A percentile compares a stretch with the other conserved stretches of the same genome.
Conservation (phyloP, 2,329 filamentous ascomycete species). For the Drechslerella stenobrocha region DNA sequence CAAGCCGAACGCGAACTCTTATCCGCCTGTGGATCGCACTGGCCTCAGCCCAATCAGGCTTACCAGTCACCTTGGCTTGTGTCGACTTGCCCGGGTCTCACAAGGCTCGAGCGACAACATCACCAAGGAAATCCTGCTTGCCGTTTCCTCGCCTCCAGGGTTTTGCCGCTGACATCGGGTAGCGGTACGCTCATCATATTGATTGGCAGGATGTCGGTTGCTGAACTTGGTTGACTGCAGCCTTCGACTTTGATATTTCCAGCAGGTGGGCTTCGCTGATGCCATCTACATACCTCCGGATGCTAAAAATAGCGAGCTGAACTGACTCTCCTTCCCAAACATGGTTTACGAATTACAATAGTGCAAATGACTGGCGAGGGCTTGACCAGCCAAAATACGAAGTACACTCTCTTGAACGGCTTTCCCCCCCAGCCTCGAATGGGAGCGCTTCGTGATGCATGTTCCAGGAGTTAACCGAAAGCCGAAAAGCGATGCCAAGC, state of each 20-base stretch:
- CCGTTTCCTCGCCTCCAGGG: constrained; percentile 10
- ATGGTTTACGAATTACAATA: constrained; percentile 38
- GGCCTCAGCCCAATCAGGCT: constrained; percentile 44
- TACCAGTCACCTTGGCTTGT: constrained; percentile 14
- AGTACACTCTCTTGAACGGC: constrained; percentile 3
- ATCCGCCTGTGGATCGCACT: constrained; percentile 12
- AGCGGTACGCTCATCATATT: constrained; percentile 25
- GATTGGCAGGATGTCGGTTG: constrained; percentile 24
- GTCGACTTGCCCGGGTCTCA: constrained; percentile 28
- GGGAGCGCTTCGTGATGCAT: constrained; percentile 39
- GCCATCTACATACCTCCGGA: neutral
- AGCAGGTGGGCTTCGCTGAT: no score
- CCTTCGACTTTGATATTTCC: neutral
- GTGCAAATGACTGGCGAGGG: constrained; percentile 29
- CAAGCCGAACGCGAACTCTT: constrained; percentile 34
- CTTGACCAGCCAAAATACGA: neutral
- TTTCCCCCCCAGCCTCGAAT: constrained; percentile 19
- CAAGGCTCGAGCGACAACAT: constrained; percentile 15
- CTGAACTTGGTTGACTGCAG: neutral
- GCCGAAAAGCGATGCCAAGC: constrained; percentile 10
- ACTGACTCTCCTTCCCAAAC: constrained; percentile 13
- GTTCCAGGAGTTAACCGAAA: constrained; percentile 41
- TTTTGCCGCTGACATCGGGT: constrained; percentile 35
- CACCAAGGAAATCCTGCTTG: constrained; percentile 12
- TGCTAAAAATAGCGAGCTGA: constrained; percentile 48